Evolutionary conservation across 2,329 filamentous ascomycete species (phyloP), one percentile per base, ranked within the genome.

Genomic region (Dothistroma septosporum): DNA sequence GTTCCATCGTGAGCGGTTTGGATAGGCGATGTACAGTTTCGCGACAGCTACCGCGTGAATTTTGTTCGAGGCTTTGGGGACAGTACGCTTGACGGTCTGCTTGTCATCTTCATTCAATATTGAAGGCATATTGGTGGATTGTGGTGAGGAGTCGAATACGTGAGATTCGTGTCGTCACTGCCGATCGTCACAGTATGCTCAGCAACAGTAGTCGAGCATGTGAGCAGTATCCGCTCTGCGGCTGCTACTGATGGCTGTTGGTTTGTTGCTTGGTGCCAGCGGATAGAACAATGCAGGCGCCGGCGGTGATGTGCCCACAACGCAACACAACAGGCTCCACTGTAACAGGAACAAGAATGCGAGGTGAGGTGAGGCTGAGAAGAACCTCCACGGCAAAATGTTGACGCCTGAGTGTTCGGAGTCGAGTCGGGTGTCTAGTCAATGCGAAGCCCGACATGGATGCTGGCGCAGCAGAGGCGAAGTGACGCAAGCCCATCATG

Each of bases 21-120:
- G 94, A 73, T 96, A 90, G 70, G 93, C 92, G 73, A 97, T 86
- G 77, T 97, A 97, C 69, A 99, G 87, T 73, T 89, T 88, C 63
- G 92, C 93, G 68, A 97, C 92, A 62, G 91, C 94, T 67, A 96
- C 93, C 64, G 92, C 92, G 68, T 95, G 90, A 77, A 99, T 97
- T 82, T 97, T 97, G 86, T 97, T 99, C 71, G 87, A 87, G 65
- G 91, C 86, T 77, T 96, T 97, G 64, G 94, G 93, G 58, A 99
- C 91, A 69, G 88, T 89, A 74, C 94, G 88, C 81, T 95, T 96
- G 77, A 99, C 92, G 63, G 87, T 96, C 79, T 95, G 90, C 83
- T 96, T 97, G 80, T 99, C 94, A 72, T 92, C 89, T 73, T 97
- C 93, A 74, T 83, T 90, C 60, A 99, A 85, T 67, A 96, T 85